A percentile compares a stretch with the other conserved stretches of the same genome.
These are phyloP conservation scores for Agarophyton chilense DNA, from an alignment of 23 red algal species.

Conservation along the genomic window DNA sequence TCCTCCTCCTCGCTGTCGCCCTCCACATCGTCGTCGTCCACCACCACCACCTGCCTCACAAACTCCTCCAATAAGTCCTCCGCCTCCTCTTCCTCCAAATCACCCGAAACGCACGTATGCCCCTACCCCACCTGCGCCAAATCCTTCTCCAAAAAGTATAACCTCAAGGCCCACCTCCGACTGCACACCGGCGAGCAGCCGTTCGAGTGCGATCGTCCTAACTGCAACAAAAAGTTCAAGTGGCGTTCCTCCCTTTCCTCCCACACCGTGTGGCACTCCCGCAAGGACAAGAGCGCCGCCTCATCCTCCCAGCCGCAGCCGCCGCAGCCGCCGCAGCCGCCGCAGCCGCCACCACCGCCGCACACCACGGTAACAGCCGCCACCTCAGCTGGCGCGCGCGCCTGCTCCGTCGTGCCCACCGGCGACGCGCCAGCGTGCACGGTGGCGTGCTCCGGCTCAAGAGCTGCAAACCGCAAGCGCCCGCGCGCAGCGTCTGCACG, in stretches of 20 bases:
- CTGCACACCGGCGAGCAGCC: constrained; percentile 82
- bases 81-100: background rate
- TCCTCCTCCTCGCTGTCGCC: background rate
- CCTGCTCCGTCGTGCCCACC: background rate
- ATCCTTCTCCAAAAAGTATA: constrained; percentile 86
- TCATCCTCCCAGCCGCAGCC: background rate
- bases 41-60: constrained; percentile 9
- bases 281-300: constrained; percentile 51
- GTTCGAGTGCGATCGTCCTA: constrained; percentile 74
- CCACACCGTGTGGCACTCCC: constrained; percentile 67
- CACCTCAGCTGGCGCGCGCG: background rate
- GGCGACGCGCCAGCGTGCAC: background rate
- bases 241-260: constrained; percentile 70
- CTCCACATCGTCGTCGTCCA: background rate
- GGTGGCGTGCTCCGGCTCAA: too few relatives aligned
- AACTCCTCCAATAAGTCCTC: constrained; percentile 9
- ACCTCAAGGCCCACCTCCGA: constrained; percentile 78
- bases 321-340: background rate
- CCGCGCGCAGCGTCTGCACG: background rate
- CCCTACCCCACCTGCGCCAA: constrained; percentile 66
- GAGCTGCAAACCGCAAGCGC: background rate
- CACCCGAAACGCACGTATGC: constrained; percentile 52
- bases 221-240: constrained; percentile 75
- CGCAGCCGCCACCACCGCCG: background rate
- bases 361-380: background rate